Conservation (phyloP, 495 filamentous ascomycete species). For the Daldinia childiae region DNA sequence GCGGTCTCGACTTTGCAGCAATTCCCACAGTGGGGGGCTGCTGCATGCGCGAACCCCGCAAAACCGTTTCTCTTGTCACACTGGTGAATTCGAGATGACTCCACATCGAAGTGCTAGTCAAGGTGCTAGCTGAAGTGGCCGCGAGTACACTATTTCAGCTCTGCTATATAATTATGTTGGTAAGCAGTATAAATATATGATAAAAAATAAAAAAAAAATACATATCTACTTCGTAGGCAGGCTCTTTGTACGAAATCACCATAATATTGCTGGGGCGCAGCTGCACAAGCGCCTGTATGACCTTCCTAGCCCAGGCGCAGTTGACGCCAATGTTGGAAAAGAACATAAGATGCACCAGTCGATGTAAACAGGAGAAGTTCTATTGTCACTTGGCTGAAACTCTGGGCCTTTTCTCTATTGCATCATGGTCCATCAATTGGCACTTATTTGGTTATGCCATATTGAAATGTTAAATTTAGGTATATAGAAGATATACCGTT, state of each 20-base stretch:
- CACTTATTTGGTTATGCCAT: background rate
- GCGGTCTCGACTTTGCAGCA: background rate
- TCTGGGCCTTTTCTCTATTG: background rate
- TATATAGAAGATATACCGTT: background rate
- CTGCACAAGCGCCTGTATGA: background rate
- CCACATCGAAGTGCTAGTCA: slow-evolving; percentile 9
- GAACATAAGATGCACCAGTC: background rate
- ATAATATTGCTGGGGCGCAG: background rate
- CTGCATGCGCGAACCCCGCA: background rate
- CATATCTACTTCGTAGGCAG: background rate
- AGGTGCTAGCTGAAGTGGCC: background rate
- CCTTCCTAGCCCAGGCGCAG: slow-evolving; percentile 1
- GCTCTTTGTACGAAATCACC: background rate
- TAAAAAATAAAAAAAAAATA: background rate
- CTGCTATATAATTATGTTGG: background rate
- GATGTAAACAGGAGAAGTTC: background rate
- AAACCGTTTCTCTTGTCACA: background rate
- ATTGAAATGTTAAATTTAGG: background rate
- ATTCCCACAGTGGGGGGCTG: slow-evolving; percentile 35
- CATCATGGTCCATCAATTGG: background rate
- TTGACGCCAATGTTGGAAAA: background rate
- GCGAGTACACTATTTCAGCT: background rate
- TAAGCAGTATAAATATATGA: background rate
- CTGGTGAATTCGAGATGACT: background rate
- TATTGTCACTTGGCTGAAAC: slow-evolving; percentile 2